phyloP scores from a whole-genome alignment of 805 yeast genomes.

The Nadsonia fulvescens region DNA sequence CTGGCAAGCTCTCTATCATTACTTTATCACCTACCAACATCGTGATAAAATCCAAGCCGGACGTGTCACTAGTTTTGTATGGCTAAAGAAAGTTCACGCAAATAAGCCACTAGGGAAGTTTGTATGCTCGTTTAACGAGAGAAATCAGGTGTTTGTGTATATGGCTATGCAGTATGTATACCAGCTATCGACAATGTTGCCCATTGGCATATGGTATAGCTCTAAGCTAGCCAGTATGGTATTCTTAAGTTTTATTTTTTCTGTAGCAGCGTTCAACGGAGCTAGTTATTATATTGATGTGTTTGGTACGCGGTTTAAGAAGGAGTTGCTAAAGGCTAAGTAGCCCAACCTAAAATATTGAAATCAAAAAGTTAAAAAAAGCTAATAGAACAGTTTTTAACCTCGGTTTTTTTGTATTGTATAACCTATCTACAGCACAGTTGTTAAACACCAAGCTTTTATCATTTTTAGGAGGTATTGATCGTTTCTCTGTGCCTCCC shows the following conservation, averaged over 20 bases:
- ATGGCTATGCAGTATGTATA: constrained; percentile 74
- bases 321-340: too few species aligned
- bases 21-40: constrained; percentile 69
- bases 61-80: constrained; percentile 72
- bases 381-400: too few species aligned
- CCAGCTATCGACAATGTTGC: constrained; percentile 70
- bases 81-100: constrained; percentile 54
- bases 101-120: constrained; percentile 49
- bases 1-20: constrained; percentile 86
- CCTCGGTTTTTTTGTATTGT: too few species aligned
- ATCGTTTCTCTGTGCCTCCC: too few species aligned
- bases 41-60: constrained; percentile 75
- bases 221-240: constrained; percentile 46
- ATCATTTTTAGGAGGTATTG: too few species aligned
- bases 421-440: too few species aligned
- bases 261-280: constrained; percentile 75
- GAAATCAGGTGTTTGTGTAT: constrained; percentile 75
- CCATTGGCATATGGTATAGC: constrained; percentile 78
- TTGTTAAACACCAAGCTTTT: too few species aligned
- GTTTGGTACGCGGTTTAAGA: constrained; percentile 78
- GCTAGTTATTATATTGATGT: constrained; percentile 88
- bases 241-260: constrained; percentile 56
- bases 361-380: too few species aligned
- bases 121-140: constrained; percentile 69
- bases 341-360: too few species aligned